Evolutionary conservation across 306 rosid genomes (phyloP).

Genomic region (Prunus armeniaca): DNA sequence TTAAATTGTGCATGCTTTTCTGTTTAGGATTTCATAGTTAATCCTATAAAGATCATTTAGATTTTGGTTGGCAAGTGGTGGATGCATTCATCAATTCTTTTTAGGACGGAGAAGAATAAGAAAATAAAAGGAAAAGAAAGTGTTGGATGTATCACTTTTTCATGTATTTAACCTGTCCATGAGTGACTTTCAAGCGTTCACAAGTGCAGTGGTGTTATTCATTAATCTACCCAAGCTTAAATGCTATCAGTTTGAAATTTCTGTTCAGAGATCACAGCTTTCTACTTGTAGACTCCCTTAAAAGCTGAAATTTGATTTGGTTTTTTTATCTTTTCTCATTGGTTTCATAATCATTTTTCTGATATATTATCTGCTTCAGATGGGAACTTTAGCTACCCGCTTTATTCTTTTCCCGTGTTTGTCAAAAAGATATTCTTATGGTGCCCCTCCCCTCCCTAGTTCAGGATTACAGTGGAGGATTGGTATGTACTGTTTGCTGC

Average conservation of each 20-base stretch:
- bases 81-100: background rate
- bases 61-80: background rate
- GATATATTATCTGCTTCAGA: slow-evolving; percentile 13
- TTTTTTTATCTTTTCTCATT: background rate
- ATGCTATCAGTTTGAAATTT: slow-evolving; percentile 17
- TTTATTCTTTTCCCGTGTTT: slow-evolving; percentile 38
- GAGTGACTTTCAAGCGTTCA: slow-evolving; percentile 3
- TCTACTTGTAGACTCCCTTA: background rate
- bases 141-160: background rate
- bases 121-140: background rate
- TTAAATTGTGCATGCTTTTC: slow-evolving; percentile 20
- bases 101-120: slow-evolving; percentile 8
- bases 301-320: slow-evolving; percentile 5
- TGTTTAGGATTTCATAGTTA: background rate
- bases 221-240: background rate
- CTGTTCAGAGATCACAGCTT: background rate
- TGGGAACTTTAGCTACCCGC: slow-evolving; percentile 18
- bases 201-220: background rate
- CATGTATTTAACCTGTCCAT: background rate
- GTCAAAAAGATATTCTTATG: slow-evolving; percentile 21
- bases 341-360: slow-evolving; percentile 5
- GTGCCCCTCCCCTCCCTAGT: slow-evolving; percentile 10
- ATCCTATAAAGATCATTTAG: background rate
- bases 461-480: slow-evolving; percentile 21
- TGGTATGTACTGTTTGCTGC: slow-evolving; percentile 24